Evolutionary conservation across 768 basidiomycete genomes (phyloP).

Genomic region (Lentinus brumalis): DNA sequence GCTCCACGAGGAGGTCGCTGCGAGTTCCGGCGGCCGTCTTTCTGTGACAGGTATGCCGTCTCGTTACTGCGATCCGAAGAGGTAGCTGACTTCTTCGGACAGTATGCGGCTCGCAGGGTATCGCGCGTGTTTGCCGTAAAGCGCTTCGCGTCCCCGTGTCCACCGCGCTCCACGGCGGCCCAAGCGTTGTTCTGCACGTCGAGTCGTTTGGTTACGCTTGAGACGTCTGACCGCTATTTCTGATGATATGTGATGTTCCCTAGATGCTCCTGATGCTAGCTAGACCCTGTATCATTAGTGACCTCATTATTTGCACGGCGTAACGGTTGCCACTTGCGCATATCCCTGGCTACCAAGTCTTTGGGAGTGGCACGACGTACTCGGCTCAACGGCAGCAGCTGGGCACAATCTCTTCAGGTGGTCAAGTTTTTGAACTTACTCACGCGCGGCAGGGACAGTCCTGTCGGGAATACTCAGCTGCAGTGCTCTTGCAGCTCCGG

Average conservation of each 20-base stretch:
- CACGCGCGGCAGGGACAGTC: too few species aligned
- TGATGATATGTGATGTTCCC: neutral
- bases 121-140: conserved; percentile 41
- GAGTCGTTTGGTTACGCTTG: conserved; percentile 44
- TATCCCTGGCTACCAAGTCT: too few species aligned
- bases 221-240: neutral
- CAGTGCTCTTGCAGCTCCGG: too few species aligned
- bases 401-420: too few species aligned
- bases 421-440: too few species aligned
- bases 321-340: neutral
- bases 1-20: conserved; percentile 39
- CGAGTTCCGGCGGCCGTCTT: conserved; percentile 38
- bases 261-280: neutral
- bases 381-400: too few species aligned
- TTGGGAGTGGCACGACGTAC: too few species aligned
- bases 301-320: neutral
- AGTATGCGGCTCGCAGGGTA: conserved; percentile 53
- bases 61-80: neutral
- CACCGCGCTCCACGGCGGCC: conserved; percentile 43
- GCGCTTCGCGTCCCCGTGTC: conserved; percentile 42
- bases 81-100: neutral
- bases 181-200: conserved; percentile 47
- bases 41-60: conserved; percentile 49
- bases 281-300: conserved; percentile 11
- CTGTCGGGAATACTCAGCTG: too few species aligned